Percentiles rank a stretch among this genome's conserved stretches.
These are phyloP conservation scores for Paxillus ammoniavirescens DNA, from an alignment of 768 basidiomycete genomes.

Conservation along the genomic window DNA sequence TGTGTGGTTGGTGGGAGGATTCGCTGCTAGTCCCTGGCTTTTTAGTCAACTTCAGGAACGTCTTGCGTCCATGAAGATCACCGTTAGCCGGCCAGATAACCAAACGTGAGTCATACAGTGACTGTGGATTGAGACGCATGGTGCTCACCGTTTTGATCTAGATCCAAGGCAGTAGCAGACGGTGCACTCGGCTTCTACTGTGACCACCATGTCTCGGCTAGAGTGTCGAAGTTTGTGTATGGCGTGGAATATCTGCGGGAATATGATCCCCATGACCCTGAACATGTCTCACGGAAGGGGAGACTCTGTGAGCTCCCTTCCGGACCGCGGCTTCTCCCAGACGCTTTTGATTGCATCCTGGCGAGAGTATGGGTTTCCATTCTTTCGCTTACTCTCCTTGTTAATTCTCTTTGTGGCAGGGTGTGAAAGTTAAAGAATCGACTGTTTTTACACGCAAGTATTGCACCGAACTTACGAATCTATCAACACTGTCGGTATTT, in stretches of 20 bases:
- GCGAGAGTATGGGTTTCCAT: conserved; percentile 48
- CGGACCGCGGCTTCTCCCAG: conserved; percentile 73
- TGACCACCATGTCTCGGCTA: conserved; percentile 80
- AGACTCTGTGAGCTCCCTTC: conserved; percentile 74
- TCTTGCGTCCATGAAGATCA: conserved; percentile 51
- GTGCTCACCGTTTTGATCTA: conserved; percentile 27
- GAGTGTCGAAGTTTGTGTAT: conserved; percentile 80
- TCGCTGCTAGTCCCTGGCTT: conserved; percentile 80
- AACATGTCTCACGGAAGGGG: conserved; percentile 62
- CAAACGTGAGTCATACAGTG: conserved; percentile 56
- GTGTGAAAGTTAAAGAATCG: conserved; percentile 76
- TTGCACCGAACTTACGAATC: conserved; percentile 75
- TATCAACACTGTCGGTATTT: conserved; percentile 74
- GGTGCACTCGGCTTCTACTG: conserved; percentile 84
- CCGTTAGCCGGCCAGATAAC: conserved; percentile 73
- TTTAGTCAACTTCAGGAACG: conserved; percentile 74
- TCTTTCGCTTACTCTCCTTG: conserved; percentile 1
- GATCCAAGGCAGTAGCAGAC: conserved; percentile 83
- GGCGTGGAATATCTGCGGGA: conserved; percentile 78
- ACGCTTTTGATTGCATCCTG: conserved; percentile 82
- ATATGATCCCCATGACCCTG: conserved; percentile 60
- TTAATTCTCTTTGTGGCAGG: conserved; percentile 34
- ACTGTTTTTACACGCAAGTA: conserved; percentile 81
- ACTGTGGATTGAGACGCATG: conserved; percentile 1
- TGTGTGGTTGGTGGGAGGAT: conserved; percentile 83